Conservation (phyloP, 106 monocot genomes). For the Dendrobium huoshanense region DNA sequence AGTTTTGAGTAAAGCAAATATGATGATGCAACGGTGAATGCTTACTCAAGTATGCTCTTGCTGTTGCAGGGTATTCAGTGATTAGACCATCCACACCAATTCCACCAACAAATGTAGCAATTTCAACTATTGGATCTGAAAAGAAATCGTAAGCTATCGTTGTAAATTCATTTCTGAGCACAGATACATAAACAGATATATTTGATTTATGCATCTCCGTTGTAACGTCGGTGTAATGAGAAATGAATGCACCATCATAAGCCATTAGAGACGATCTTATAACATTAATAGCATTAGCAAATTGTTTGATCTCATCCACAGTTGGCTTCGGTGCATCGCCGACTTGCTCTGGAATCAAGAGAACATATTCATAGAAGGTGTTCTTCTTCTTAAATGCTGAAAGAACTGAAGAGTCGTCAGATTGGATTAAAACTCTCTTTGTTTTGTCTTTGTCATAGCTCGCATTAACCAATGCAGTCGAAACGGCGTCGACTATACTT, state of each 20-base stretch:
- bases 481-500: conserved; percentile 44
- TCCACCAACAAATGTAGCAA: conserved; percentile 38
- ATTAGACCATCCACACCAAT: conserved; percentile 59
- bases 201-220: conserved; percentile 54
- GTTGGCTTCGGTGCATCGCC: conserved; percentile 43
- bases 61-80: conserved; percentile 83
- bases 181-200: conserved; percentile 58
- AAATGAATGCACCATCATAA: conserved; percentile 41
- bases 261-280: conserved; percentile 39
- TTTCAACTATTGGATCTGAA: conserved; percentile 70
- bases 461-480: conserved; percentile 53
- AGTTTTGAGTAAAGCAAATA: background rate
- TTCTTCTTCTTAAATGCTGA: conserved; percentile 53
- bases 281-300: conserved; percentile 62
- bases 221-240: conserved; percentile 37
- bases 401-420: conserved; percentile 79
- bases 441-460: conserved; percentile 42
- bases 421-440: conserved; percentile 65
- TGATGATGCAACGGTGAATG: background rate
- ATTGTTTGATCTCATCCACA: conserved; percentile 57
- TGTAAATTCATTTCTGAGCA: conserved; percentile 70
- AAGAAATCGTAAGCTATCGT: conserved; percentile 72
- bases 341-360: conserved; percentile 44
- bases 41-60: conserved; percentile 78
- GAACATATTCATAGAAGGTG: conserved; percentile 47